Percentiles rank a stretch among this genome's conserved stretches.
phyloP scores from a whole-genome alignment of 805 yeast genomes.

The Wickerhamia fluorescens region DNA sequence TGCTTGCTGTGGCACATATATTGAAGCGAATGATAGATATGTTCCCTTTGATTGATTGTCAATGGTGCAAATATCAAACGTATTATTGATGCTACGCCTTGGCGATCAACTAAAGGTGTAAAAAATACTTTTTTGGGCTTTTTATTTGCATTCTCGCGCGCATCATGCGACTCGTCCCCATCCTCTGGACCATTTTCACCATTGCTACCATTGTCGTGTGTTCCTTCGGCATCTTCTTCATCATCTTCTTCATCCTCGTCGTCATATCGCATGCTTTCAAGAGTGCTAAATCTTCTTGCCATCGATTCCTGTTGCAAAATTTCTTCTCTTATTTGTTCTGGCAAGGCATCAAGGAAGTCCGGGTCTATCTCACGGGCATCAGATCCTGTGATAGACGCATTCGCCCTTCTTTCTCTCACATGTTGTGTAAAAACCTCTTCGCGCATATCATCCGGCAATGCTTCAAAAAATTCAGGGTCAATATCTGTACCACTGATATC shows the following conservation, averaged over 20 bases:
- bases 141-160: slow-evolving; percentile 3
- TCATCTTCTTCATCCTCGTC: slow-evolving; percentile 14
- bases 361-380: slow-evolving; percentile 66
- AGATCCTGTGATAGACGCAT: slow-evolving; percentile 38
- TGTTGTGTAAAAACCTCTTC: slow-evolving; percentile 89
- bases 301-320: slow-evolving; percentile 52
- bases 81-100: slow-evolving; percentile 68
- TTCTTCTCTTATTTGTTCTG: slow-evolving; percentile 58
- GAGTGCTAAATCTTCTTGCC: slow-evolving; percentile 29
- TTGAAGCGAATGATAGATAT: slow-evolving; percentile 57
- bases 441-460: slow-evolving; percentile 87
- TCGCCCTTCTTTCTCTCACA: slow-evolving; percentile 63
- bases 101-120: slow-evolving; percentile 65
- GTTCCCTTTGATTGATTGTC: slow-evolving; percentile 52
- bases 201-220: not conserved
- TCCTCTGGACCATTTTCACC: not conserved
- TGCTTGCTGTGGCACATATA: slow-evolving; percentile 71
- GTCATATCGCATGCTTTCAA: slow-evolving; percentile 15
- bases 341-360: slow-evolving; percentile 74
- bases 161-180: slow-evolving; percentile 2
- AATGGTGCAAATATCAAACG: slow-evolving; percentile 71
- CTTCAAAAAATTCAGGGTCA: slow-evolving; percentile 85
- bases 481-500: slow-evolving; percentile 87
- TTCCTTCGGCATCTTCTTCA: slow-evolving; percentile 1
- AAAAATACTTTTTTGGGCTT: slow-evolving; percentile 35